Evolutionary conservation across 495 filamentous ascomycete genomes (phyloP).

Genomic region (Penicillium turbatum): DNA sequence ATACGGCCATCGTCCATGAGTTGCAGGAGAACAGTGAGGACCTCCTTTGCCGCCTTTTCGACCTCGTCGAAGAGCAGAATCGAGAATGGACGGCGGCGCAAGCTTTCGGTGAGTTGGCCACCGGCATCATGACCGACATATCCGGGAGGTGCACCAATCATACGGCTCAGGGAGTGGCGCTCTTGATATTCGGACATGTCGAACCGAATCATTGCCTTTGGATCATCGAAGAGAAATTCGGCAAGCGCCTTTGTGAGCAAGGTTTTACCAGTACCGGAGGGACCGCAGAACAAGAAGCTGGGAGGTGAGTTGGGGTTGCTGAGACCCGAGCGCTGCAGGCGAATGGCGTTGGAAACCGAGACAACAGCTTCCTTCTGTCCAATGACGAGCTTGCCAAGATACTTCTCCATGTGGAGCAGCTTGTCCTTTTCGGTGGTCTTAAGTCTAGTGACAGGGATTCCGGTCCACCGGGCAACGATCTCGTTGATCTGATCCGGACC

Average conservation of each 20-base stretch:
- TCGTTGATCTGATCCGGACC: constrained; percentile 99
- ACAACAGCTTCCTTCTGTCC: constrained; percentile 94
- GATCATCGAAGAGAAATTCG: constrained; percentile 96
- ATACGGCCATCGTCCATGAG: constrained; percentile 99
- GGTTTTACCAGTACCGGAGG: constrained; percentile 96
- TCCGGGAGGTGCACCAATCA: constrained; percentile 96
- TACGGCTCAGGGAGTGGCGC: constrained; percentile 88
- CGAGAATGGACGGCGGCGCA: constrained; percentile 92
- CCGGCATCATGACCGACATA: constrained; percentile 97
- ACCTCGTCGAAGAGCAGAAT: constrained; percentile 98
- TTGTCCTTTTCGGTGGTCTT: constrained; percentile 97
- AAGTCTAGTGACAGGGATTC: constrained; percentile 90
- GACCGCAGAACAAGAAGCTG: constrained; percentile 97
- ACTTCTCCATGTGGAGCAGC: constrained; percentile 87
- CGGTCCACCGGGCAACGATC: constrained; percentile 93
- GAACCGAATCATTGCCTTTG: constrained; percentile 97
- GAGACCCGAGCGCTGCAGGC: constrained; percentile 88
- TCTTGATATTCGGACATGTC: constrained; percentile 99
- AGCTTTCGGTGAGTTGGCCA: constrained; percentile 89
- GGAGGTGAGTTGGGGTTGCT: constrained; percentile 93
- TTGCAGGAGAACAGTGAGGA: constrained; percentile 91
- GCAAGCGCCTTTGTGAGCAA: constrained; percentile 93
- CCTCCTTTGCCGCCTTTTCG: constrained; percentile 97
- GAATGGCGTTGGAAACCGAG: constrained; percentile 91
- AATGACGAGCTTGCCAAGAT: constrained; percentile 75